phyloP scores from a whole-genome alignment of 2,329 filamentous ascomycete species.

The Xylariaceae sp. region DNA sequence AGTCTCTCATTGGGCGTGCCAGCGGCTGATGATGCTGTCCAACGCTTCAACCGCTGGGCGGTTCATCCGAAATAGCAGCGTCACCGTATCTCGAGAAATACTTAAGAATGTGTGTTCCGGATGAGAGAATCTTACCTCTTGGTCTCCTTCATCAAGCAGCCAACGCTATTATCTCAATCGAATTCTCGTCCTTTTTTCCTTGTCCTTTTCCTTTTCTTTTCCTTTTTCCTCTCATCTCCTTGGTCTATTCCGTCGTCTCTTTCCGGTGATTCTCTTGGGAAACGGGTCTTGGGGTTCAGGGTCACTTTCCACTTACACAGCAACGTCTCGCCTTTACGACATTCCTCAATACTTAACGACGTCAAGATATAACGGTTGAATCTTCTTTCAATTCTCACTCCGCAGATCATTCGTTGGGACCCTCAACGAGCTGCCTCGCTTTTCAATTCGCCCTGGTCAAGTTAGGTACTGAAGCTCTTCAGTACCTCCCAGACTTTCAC shows the following conservation, averaged over 20 bases:
- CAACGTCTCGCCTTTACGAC: constrained; percentile 13
- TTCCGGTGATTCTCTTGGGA: constrained; percentile 3
- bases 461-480: constrained; percentile 19
- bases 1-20: constrained; percentile 24
- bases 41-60: constrained; percentile 24
- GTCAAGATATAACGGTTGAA: constrained; percentile 13
- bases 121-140: constrained; percentile 8
- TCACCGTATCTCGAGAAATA: constrained; percentile 16
- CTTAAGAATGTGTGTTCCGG: constrained; percentile 24
- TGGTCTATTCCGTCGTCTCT: constrained; percentile 22
- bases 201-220: constrained; percentile 31
- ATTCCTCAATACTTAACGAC: constrained; percentile 9
- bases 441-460: constrained; percentile 13
- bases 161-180: constrained; percentile 21
- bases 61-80: constrained; percentile 22
- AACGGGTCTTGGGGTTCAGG: constrained; percentile 25
- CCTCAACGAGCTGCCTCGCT: constrained; percentile 5
- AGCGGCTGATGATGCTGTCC: constrained; percentile 31
- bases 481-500: constrained; percentile 28
- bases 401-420: neutral
- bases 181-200: constrained; percentile 2
- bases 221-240: constrained; percentile 25
- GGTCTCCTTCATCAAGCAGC: constrained; percentile 23
- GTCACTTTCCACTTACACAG: constrained; percentile 17
- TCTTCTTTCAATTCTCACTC: constrained; percentile 9